These are phyloP conservation scores for Ganoderma resinaceum DNA, from an alignment of 1,284 basidiomycete species.

Conservation along the genomic window DNA sequence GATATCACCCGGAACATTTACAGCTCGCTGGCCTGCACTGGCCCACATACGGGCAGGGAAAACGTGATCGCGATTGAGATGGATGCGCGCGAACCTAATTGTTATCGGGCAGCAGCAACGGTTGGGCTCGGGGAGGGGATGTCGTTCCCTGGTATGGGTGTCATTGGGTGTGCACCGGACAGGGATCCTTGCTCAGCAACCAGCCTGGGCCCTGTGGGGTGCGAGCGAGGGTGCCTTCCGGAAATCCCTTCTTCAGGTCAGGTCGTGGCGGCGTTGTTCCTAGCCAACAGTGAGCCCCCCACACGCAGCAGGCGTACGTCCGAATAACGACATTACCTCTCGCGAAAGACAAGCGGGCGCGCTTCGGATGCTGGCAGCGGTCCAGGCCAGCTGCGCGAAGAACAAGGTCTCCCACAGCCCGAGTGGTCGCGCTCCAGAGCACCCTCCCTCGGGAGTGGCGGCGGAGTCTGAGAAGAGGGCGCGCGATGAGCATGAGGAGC, in stretches of 20 bases:
- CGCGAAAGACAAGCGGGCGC: conserved; percentile 19
- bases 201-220: conserved; percentile 5
- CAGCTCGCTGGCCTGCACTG: neutral
- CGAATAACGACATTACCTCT: conserved; percentile 24
- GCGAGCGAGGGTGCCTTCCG: neutral
- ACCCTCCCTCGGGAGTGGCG: conserved; percentile 24
- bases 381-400: conserved; percentile 23
- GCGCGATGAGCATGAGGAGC: conserved; percentile 27
- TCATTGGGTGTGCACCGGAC: neutral
- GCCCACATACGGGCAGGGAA: neutral
- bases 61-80: conserved; percentile 24
- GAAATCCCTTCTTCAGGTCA: neutral
- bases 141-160: neutral
- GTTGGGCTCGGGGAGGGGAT: conserved; percentile 6
- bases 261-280: conserved; percentile 16
- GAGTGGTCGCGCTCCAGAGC: conserved; percentile 10
- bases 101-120: neutral
- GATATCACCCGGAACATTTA: conserved; percentile 30
- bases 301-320: conserved; percentile 27
- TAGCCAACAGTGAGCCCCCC: conserved; percentile 22
- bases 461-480: conserved; percentile 20
- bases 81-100: neutral
- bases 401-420: conserved; percentile 19
- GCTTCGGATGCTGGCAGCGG: conserved; percentile 20
- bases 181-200: neutral